Base-by-base conservation (phyloP, 805 yeast genomes). In the Lipomyces yamadae region DNA sequence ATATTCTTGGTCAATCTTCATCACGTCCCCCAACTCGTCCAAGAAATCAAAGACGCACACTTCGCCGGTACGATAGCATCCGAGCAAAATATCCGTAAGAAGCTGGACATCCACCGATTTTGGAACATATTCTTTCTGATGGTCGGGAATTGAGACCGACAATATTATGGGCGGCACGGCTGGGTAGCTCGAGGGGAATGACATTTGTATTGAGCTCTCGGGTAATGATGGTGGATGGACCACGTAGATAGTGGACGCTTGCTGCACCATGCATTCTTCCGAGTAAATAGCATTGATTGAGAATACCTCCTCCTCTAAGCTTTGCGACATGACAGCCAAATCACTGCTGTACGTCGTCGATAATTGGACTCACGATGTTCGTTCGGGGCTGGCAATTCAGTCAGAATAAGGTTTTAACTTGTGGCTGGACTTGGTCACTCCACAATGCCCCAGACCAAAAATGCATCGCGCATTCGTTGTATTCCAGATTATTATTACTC, bases 41-140 rank as follows among this genome's bases (percentile, higher is more conserved):
- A 92, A 79, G 67, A 91, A 84, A 70, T 92, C 97, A 79, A 90
- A 94, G 3, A 93, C 76, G 65, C 92, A 89, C 8, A 92, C 98
- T 66, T 82, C 83, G 1, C 90, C 97, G 11, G 78, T 79, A 4
- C 73, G 73, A 73, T 80, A 93, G 0, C 87, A 81, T 0, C 82
- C 80, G 8, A 80, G 84, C 66, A 92, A 72, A 2, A 86, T 83
- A 54, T 82, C 86, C 63, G 54, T 58, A 33, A 66, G 56, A 18
- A 42, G 29, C 37, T 56, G 53, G 1, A 56, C 62, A 42, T 59
- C 64, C 29, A 61, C 48, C 33, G 11, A 10, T 4, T 8, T 24
- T 15, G 0, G 55, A 24, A 52, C 8, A 52, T 52, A 29, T 34
- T 54, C 37, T 32, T 24, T 18, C 10, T 29, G n/a, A 7, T 3